Evolutionary conservation across 2,329 filamentous ascomycete genomes (phyloP).

Genomic region (Pyrenophora tritici-repentis): DNA sequence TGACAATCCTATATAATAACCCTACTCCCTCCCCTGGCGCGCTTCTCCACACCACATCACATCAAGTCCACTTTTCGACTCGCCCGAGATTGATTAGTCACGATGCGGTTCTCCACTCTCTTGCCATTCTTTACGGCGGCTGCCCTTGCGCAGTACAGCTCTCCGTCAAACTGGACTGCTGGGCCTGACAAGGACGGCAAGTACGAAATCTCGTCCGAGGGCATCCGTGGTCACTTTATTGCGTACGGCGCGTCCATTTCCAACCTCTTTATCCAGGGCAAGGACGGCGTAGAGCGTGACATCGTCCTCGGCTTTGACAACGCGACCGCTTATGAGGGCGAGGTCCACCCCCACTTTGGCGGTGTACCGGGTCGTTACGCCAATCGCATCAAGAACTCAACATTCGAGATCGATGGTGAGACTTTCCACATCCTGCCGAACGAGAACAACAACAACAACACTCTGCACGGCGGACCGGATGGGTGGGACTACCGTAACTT

Average conservation of each 20-base stretch:
- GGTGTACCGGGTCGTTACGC: slow-evolving; percentile 77
- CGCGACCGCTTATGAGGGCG: slow-evolving; percentile 69
- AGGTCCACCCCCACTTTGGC: slow-evolving; percentile 73
- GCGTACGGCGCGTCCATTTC: slow-evolving; percentile 75
- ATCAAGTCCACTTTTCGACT: slow-evolving; percentile 22
- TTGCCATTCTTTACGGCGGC: slow-evolving; percentile 33
- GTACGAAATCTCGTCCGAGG: slow-evolving; percentile 71
- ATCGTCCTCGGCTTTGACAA: slow-evolving; percentile 78
- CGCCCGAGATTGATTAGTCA: slow-evolving; percentile 24
- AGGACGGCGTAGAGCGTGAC: slow-evolving; percentile 70
- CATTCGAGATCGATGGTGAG: slow-evolving; percentile 68
- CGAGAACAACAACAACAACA: slow-evolving; percentile 60
- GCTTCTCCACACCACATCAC: slow-evolving; percentile 20
- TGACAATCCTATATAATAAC: slow-evolving; percentile 19
- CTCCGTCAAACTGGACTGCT: slow-evolving; percentile 23
- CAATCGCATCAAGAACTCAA: slow-evolving; percentile 80
- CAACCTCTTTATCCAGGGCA: slow-evolving; percentile 72
- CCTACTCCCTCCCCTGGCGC: slow-evolving; percentile 11
- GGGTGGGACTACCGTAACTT: slow-evolving; percentile 81
- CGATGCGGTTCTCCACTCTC: slow-evolving; percentile 33
- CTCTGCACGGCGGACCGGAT: slow-evolving; percentile 70
- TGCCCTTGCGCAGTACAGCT: slow-evolving; percentile 34
- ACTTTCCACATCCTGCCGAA: slow-evolving; percentile 66
- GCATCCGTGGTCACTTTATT: slow-evolving; percentile 71
- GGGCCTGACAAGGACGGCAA: slow-evolving; percentile 57